Conservation (phyloP, 164 flowering plant genomes). For the Berberis vulgaris region DNA sequence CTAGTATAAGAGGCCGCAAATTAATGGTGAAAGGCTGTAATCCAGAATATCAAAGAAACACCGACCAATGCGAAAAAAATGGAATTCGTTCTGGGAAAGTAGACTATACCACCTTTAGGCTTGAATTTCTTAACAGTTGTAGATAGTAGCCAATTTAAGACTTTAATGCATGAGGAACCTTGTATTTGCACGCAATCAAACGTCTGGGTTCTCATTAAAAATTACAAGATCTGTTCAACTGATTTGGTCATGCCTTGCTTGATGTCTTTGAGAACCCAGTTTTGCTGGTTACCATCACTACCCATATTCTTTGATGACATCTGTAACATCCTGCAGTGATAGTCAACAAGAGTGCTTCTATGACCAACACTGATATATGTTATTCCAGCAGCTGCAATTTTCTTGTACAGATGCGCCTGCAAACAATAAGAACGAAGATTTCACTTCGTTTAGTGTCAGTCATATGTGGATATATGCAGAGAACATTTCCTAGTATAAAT, state of each 20-base stretch:
- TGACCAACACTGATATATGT: conserved; percentile 87
- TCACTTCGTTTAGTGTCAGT: no score
- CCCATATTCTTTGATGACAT: conserved; percentile 34
- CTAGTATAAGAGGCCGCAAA: neutral
- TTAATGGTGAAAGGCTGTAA: neutral
- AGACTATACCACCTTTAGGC: neutral
- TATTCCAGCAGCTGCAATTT: conserved; percentile 67
- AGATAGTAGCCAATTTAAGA: neutral
- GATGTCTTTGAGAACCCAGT: conserved; percentile 55
- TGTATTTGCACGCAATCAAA: neutral
- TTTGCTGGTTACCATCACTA: conserved; percentile 19
- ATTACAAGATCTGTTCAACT: conserved; percentile 1
- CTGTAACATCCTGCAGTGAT: conserved; percentile 47
- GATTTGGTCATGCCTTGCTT: conserved; percentile 17
- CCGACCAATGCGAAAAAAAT: neutral
- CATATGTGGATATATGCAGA: no score
- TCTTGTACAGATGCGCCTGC: conserved; percentile 71
- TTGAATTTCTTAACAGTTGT: neutral
- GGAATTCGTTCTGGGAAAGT: neutral
- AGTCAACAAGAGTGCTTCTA: conserved; percentile 49
- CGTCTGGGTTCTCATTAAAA: neutral
- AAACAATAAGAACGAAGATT: conserved; percentile 1
- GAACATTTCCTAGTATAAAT: no score
- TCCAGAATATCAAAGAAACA: neutral
- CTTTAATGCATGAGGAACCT: neutral